Evolutionary conservation across 2,329 filamentous ascomycete species (phyloP).

Genomic region (Fusarium sp.): DNA sequence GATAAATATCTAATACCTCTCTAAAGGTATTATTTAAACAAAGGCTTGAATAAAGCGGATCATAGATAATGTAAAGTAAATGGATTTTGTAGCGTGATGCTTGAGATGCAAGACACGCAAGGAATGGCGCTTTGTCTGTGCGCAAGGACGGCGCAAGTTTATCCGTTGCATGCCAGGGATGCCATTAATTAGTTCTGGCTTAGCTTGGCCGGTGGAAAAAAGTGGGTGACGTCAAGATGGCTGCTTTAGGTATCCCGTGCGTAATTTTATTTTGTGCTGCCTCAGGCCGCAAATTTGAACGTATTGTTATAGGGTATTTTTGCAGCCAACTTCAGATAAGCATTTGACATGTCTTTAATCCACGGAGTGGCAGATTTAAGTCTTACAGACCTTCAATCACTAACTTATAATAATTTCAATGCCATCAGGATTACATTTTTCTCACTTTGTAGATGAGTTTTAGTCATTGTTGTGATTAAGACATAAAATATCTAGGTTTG

Average conservation of each 20-base stretch:
- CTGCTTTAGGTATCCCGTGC: neutral
- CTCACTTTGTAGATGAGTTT: too few relatives aligned
- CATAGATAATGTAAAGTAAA: too few relatives aligned
- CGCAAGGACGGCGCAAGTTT: neutral
- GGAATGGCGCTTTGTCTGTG: neutral
- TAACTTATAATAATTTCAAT: neutral
- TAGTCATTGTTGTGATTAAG: neutral
- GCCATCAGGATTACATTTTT: too few relatives aligned
- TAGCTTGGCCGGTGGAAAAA: neutral
- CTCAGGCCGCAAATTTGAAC: neutral
- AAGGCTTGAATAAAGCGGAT: too few relatives aligned
- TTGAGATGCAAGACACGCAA: too few relatives aligned
- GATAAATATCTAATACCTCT: too few relatives aligned
- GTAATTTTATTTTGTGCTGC: accelerated
- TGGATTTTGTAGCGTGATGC: too few relatives aligned
- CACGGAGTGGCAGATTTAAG: neutral
- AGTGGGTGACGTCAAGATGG: accelerated
- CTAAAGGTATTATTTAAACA: too few relatives aligned
- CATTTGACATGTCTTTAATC: neutral
- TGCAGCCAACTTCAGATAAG: neutral
- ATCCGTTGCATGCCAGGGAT: neutral
- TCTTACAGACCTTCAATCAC: too few relatives aligned
- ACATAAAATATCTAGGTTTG: neutral
- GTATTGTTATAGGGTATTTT: neutral
- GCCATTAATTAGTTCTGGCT: neutral